Percentiles rank a stretch among this genome's conserved stretches.
Conservation (phyloP, 805 yeast genomes). For the Pichia ethanolica region DNA sequence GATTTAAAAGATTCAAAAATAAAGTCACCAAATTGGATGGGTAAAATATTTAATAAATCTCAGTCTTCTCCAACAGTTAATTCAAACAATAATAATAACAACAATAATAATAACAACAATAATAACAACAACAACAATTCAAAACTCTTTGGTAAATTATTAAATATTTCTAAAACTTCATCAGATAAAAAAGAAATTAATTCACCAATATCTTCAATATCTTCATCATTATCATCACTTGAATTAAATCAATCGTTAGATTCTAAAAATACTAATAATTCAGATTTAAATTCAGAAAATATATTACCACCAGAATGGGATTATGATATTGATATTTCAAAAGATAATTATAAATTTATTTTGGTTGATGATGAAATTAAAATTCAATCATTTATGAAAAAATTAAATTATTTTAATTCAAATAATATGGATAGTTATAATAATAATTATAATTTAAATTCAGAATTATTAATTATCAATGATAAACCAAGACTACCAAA, state of each 20-base stretch:
- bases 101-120: background rate
- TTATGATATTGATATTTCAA: slow-evolving; percentile 19
- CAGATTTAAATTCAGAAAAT: background rate
- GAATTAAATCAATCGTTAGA: background rate
- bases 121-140: background rate
- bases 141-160: background rate
- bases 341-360: slow-evolving; percentile 20
- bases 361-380: slow-evolving; percentile 21
- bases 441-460: background rate
- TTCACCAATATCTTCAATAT: slow-evolving; percentile 8
- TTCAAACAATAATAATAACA: too few species aligned
- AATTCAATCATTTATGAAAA: slow-evolving; percentile 11
- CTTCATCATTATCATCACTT: slow-evolving; percentile 6
- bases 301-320: slow-evolving; percentile 37
- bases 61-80: background rate
- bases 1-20: background rate
- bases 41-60: slow-evolving; percentile 21
- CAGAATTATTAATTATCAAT: slow-evolving; percentile 5
- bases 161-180: background rate
- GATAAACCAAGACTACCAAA: slow-evolving; percentile 19
- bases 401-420: slow-evolving; percentile 14
- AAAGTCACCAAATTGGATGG: slow-evolving; percentile 16
- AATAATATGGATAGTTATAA: slow-evolving; percentile 7
- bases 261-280: background rate
- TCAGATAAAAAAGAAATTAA: background rate